phyloP scores from a whole-genome alignment of 805 yeast genomes.

The Monosporozyma aquatica region DNA sequence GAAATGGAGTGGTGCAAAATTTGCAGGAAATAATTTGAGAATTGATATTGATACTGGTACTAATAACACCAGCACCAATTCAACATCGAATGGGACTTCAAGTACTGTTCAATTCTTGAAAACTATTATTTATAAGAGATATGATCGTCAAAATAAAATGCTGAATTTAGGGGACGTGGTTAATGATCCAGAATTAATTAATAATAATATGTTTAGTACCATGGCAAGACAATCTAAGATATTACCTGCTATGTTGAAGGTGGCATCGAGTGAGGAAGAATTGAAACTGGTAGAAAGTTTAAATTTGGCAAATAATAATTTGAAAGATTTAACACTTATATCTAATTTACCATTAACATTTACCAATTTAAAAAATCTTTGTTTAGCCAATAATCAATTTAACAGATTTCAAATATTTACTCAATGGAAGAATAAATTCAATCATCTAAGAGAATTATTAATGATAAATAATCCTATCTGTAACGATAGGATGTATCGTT shows the following conservation, averaged over 20 bases:
- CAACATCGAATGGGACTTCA: conserved; percentile 16
- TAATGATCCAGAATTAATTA: conserved; percentile 50
- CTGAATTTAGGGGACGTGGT: conserved; percentile 60
- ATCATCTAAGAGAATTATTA: conserved; percentile 62
- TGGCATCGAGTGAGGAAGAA: conserved; percentile 49
- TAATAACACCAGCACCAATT: conserved; percentile 7
- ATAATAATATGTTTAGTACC: conserved; percentile 57
- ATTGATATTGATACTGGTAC: conserved; percentile 33
- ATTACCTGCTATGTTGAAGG: conserved; percentile 81
- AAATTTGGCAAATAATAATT: conserved; percentile 55
- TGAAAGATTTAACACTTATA: conserved; percentile 52
- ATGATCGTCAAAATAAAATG: conserved; percentile 55
- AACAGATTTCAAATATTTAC: conserved; percentile 51
- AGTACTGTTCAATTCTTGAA: conserved; percentile 56
- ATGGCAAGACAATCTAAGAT: conserved; percentile 63
- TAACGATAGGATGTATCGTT: conserved; percentile 39
- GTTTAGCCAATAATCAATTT: conserved; percentile 70
- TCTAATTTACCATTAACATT: conserved; percentile 61
- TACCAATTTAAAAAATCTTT: conserved; percentile 69
- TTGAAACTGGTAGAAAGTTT: conserved; percentile 52
- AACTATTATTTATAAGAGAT: conserved; percentile 54
- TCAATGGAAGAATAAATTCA: conserved; percentile 68
- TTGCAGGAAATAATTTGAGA: conserved; percentile 63
- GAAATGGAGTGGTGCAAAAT: conserved; percentile 64
- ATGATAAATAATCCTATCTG: conserved; percentile 68